Conservation (phyloP, 176 grass and related monocot genomes). For the Oryza longistaminata region DNA sequence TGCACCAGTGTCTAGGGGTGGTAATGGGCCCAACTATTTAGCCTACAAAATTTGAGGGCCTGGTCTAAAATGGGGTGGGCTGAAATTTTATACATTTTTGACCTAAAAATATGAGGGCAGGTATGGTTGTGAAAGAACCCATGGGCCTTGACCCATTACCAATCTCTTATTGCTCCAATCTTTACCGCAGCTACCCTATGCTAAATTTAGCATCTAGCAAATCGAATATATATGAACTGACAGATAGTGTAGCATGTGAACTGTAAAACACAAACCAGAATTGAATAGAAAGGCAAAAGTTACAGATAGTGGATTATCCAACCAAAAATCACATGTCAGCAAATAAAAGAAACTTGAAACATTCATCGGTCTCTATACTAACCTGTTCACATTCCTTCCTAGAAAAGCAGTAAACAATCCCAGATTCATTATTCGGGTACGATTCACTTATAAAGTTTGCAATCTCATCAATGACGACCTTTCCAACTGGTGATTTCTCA, state of each 20-base stretch:
- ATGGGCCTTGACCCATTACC: no score
- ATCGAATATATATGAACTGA: not conserved
- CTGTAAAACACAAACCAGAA: not conserved
- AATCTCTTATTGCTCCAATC: not conserved
- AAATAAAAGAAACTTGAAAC: slow-evolving; percentile 39
- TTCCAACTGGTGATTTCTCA: slow-evolving; percentile 81
- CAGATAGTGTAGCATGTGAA: not conserved
- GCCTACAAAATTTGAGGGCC: no score
- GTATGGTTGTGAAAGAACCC: no score
- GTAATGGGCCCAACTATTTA: no score
- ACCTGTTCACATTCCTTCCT: slow-evolving; percentile 97
- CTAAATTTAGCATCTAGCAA: not conserved
- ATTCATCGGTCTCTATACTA: slow-evolving; percentile 26
- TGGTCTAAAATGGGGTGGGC: no score
- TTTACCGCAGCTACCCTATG: not conserved
- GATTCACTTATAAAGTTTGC: slow-evolving; percentile 70
- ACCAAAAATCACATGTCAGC: slow-evolving; percentile 5
- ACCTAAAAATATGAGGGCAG: no score
- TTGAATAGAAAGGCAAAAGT: not conserved
- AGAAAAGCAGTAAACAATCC: slow-evolving; percentile 95
- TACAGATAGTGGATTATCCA: not conserved
- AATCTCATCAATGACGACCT: slow-evolving; percentile 85
- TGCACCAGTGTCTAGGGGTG: no score
- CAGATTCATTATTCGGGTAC: slow-evolving; percentile 90
- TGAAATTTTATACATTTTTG: no score